A percentile compares a stretch with the other conserved stretches of the same genome.
These are phyloP conservation scores for Talaromyces islandicus DNA, from an alignment of 2,329 filamentous ascomycete species.

Conservation along the genomic window DNA sequence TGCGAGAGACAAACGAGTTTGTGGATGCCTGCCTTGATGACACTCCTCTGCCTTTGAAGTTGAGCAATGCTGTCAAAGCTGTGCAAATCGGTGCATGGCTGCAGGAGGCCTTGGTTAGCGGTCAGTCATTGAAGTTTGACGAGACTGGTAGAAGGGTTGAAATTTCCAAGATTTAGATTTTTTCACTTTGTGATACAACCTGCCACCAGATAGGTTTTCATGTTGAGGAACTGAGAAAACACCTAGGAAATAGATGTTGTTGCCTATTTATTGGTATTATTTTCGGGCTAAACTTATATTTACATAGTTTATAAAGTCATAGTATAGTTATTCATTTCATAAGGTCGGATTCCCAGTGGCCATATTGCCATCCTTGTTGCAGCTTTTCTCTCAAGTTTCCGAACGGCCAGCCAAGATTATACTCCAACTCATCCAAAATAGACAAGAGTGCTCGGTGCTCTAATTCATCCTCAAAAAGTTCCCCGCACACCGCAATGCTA, in stretches of 20 bases:
- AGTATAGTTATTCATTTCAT: background rate
- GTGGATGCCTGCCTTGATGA: conserved; percentile 54
- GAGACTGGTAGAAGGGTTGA: conserved; percentile 46
- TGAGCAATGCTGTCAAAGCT: conserved; percentile 52
- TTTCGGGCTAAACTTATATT: background rate
- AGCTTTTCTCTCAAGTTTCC: conserved; percentile 43
- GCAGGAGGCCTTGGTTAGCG: conserved; percentile 50
- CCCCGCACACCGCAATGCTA: conserved; percentile 51
- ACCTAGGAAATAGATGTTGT: too few species aligned
- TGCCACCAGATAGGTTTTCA: too few species aligned
- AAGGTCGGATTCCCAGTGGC: background rate
- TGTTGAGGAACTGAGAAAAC: too few species aligned
- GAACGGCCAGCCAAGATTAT: conserved; percentile 50
- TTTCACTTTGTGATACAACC: too few species aligned
- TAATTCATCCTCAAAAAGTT: conserved; percentile 41
- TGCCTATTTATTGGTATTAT: background rate
- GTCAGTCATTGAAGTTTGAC: conserved; percentile 53
- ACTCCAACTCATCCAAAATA: conserved; percentile 39
- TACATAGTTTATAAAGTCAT: background rate
- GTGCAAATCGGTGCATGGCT: conserved; percentile 40
- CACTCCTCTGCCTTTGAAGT: conserved; percentile 49
- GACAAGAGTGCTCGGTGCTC: conserved; percentile 46
- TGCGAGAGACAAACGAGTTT: conserved; percentile 60
- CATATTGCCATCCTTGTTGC: conserved; percentile 42
- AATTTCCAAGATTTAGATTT: too few species aligned